Evolutionary conservation across 441 rosid species (phyloP).

Genomic region (Pelargonium myrrhifolium): DNA sequence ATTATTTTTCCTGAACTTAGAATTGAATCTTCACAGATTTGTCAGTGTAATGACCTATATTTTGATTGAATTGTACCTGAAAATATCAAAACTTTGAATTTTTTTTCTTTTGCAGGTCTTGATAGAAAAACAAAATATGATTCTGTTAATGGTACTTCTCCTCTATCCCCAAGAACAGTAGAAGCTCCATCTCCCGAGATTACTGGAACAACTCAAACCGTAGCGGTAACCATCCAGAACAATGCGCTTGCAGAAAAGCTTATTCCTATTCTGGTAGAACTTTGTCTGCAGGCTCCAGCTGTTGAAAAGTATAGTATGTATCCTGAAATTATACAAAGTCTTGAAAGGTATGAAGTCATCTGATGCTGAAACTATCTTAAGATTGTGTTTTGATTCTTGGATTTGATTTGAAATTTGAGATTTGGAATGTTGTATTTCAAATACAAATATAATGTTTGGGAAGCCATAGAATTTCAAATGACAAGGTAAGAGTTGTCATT

Average conservation of each 20-base stretch:
- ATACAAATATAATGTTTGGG: too few species aligned
- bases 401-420: too few species aligned
- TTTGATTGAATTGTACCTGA: conserved; percentile 10
- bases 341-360: conserved; percentile 58
- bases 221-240: conserved; percentile 37
- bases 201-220: conserved; percentile 28
- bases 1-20: too few species aligned
- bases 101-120: conserved; percentile 31
- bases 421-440: too few species aligned
- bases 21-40: too few species aligned
- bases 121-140: conserved; percentile 24
- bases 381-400: too few species aligned
- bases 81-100: conserved; percentile 21
- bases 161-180: conserved; percentile 30
- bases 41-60: conserved; percentile 8
- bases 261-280: conserved; percentile 74
- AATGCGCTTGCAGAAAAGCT: conserved; percentile 77
- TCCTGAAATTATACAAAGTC: conserved; percentile 79
- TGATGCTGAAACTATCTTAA: neutral
- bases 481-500: too few species aligned
- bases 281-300: conserved; percentile 61
- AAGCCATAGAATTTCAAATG: too few species aligned
- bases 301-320: conserved; percentile 61
- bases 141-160: conserved; percentile 39
- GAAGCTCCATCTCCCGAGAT: conserved; percentile 28